Percentiles rank a stretch among this genome's conserved stretches.
Conservation (phyloP, 805 yeast species). For the Saccharomyces mikatae region DNA sequence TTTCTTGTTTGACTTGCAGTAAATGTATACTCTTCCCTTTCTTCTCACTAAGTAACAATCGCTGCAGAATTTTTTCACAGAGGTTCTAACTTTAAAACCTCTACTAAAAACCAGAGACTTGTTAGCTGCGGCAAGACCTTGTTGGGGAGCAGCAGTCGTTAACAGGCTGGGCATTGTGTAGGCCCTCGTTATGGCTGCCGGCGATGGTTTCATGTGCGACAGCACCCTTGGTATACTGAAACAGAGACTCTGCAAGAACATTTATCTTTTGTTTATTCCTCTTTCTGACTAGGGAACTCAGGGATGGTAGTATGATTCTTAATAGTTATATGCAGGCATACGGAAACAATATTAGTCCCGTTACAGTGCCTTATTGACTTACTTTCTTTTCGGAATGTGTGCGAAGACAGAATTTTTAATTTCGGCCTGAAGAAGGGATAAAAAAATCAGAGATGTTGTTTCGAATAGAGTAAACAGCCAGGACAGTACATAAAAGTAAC, state of each 20-base stretch:
- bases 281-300: not conserved
- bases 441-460: not conserved
- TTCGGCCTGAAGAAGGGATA: not conserved
- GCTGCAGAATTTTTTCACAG: slow-evolving; percentile 88
- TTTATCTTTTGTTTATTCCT: not conserved
- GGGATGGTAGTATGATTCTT: not conserved
- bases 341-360: not conserved
- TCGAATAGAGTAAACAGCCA: not conserved
- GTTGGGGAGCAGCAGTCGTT: not conserved
- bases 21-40: slow-evolving; percentile 88
- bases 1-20: slow-evolving; percentile 86
- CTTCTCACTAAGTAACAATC: slow-evolving; percentile 90
- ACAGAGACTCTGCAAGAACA: not conserved
- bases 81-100: slow-evolving; percentile 83
- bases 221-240: not conserved
- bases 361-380: not conserved
- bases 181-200: not conserved
- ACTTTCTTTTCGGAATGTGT: not conserved
- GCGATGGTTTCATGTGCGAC: not conserved
- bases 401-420: not conserved
- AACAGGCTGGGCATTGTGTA: not conserved
- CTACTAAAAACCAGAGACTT: slow-evolving; percentile 33
- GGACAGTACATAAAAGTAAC: not conserved
- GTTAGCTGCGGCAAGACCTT: not conserved
- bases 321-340: not conserved